Base-by-base conservation (phyloP, 2,329 filamentous ascomycete genomes). In the Phyllosticta paracitricarpa region DNA sequence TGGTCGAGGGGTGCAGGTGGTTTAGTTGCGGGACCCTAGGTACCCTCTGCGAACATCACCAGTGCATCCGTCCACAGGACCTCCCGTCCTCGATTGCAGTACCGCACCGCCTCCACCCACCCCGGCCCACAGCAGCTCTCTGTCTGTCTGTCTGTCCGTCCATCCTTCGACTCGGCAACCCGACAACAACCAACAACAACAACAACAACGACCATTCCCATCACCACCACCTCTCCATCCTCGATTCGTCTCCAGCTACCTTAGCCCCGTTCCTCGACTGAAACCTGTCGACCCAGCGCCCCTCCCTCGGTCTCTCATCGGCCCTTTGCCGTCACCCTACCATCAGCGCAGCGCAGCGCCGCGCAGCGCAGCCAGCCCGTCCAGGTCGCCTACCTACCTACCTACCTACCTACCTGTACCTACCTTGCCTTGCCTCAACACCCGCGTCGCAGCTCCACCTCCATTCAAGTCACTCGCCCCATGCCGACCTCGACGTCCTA, bases 401-500 rank as follows among this genome's bases (percentile, higher is more conserved):
- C 40, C 40, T 48, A 30, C 28, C 35, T n/a, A n/a, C 40, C 14
- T 48, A 17, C 14, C 40, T n/a, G 2, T 2, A 19, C n/a, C 40
- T n/a, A n/a, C 14, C 28, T 6, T 30, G 28, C 28, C 5, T 8
- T 30, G 28, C 28, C 28, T 57, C 59, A 51, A 51, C 58, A 40
- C 10, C 56, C 51, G 51, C 56, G 57, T 57, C 55, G 59, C 59
- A 61, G 19, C 19, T 22, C 35, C 25, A 48, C 56, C 48, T 22
- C 17, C 54, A 14, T 35, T 51, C 52, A 48, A 51, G 28, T 24
- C 54, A 17, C 58, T 56, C 58, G 24, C 58, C 19, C 59, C 40
- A 61, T 61, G 59, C 59, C 55, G 26, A 51, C 55, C 59, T 48
- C 54, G 30, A 53, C 51, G 54, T 55, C 55, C 6, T 61, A 57